Evolutionary conservation across 2,329 filamentous ascomycete genomes (phyloP).

Genomic region (Fusarium sulawesiense): DNA sequence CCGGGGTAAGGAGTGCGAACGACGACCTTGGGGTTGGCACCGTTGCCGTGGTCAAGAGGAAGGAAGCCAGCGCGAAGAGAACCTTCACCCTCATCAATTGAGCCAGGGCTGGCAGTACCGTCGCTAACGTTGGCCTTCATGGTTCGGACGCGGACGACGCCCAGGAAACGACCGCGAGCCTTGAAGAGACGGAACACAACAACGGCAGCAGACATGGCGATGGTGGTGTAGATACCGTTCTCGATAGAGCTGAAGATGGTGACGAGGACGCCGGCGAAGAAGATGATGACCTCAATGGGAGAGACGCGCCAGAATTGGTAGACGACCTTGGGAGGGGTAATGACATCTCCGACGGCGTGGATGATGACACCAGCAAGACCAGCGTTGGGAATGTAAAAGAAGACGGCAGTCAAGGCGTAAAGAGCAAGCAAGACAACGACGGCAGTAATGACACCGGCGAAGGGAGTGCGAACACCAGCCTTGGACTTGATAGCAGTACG

Average conservation of each 20-base stretch:
- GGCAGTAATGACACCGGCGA: conserved; percentile 87
- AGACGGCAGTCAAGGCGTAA: conserved; percentile 84
- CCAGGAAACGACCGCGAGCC: conserved; percentile 81
- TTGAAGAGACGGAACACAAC: conserved; percentile 83
- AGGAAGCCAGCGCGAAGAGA: conserved; percentile 58
- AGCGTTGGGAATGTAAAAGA: conserved; percentile 87
- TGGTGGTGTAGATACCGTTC: conserved; percentile 86
- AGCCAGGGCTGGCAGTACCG: conserved; percentile 42
- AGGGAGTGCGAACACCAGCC: conserved; percentile 86
- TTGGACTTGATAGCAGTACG: conserved; percentile 95
- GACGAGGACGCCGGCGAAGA: conserved; percentile 85
- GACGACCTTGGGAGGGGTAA: conserved; percentile 83
- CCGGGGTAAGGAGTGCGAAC: conserved; percentile 63
- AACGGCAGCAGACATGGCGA: conserved; percentile 75
- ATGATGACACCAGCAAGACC: conserved; percentile 86
- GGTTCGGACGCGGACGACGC: conserved; percentile 83
- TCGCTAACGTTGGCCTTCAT: conserved; percentile 81
- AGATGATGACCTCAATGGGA: conserved; percentile 84
- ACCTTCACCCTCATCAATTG: conserved; percentile 60
- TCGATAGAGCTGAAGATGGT: conserved; percentile 86
- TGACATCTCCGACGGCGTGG: conserved; percentile 87
- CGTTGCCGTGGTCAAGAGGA: conserved; percentile 62
- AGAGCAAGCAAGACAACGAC: conserved; percentile 84
- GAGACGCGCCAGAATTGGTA: conserved; percentile 92
- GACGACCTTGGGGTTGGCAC: conserved; percentile 60